phyloP scores from a whole-genome alignment of 768 basidiomycete species.

The Termitomyces sp. region DNA sequence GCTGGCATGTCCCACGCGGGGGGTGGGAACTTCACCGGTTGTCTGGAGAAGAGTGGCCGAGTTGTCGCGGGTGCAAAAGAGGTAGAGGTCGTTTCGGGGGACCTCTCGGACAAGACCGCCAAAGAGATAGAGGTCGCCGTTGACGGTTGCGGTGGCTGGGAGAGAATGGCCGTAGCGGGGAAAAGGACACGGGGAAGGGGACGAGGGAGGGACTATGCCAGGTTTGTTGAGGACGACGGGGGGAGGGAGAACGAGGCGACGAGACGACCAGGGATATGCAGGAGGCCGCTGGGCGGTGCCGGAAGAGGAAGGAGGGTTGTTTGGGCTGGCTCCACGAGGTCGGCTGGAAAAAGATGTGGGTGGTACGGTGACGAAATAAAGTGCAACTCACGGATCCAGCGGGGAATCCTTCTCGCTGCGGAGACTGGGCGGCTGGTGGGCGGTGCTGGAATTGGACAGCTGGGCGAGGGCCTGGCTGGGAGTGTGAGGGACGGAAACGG shows the following conservation, averaged over 20 bases:
- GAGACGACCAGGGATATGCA: slow-evolving; percentile 81
- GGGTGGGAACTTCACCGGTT: slow-evolving; percentile 79
- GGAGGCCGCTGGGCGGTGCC: slow-evolving; percentile 41
- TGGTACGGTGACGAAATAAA: not conserved
- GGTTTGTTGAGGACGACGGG: slow-evolving; percentile 62
- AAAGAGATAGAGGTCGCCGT: slow-evolving; percentile 92
- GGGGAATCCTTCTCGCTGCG: slow-evolving; percentile 11
- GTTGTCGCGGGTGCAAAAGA: slow-evolving; percentile 77
- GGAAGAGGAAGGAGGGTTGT: not conserved
- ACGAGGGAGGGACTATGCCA: slow-evolving; percentile 54
- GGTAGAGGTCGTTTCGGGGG: slow-evolving; percentile 88
- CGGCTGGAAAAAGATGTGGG: not conserved
- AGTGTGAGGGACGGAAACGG: slow-evolving; percentile 56
- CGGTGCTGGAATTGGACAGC: slow-evolving; percentile 28
- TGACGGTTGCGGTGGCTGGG: slow-evolving; percentile 68
- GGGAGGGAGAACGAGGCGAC: slow-evolving; percentile 64
- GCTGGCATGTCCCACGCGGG: slow-evolving; percentile 94
- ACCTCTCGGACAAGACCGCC: slow-evolving; percentile 92
- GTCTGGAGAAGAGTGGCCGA: slow-evolving; percentile 83
- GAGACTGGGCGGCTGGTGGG: not conserved
- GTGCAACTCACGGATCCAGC: slow-evolving; percentile 30
- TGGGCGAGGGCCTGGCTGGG: slow-evolving; percentile 68
- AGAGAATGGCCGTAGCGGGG: slow-evolving; percentile 95
- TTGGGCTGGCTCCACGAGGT: slow-evolving; percentile 15
- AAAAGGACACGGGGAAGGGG: slow-evolving; percentile 83